phyloP scores from a whole-genome alignment of 805 yeast species.

The Ogataea allantospora region DNA sequence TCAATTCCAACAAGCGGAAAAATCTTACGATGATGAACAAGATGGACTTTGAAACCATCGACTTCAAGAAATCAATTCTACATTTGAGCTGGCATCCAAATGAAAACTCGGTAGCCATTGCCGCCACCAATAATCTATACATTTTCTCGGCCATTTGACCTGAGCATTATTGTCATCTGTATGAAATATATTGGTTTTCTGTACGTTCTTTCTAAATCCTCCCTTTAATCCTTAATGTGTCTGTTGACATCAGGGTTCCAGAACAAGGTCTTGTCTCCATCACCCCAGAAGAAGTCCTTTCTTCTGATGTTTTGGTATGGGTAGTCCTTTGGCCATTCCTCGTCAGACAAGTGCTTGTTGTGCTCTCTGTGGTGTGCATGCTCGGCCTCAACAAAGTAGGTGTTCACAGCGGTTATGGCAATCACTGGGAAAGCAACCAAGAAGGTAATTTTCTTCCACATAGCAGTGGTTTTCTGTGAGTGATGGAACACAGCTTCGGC shows the following conservation, averaged over 20 bases:
- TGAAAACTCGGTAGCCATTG: conserved; percentile 95
- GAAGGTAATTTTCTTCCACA: conserved; percentile 85
- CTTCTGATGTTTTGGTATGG: conserved; percentile 88
- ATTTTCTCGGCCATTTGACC: conserved; percentile 69
- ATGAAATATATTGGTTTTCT: conserved; percentile 14
- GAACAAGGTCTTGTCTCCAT: conserved; percentile 95
- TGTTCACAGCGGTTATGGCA: conserved; percentile 71
- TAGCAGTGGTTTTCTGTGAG: conserved; percentile 68
- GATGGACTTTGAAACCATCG: conserved; percentile 76
- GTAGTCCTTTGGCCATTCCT: conserved; percentile 90
- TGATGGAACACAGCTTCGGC: conserved; percentile 71
- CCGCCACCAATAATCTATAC: conserved; percentile 93
- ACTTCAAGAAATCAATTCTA: conserved; percentile 89
- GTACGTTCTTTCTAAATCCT: conserved; percentile 5
- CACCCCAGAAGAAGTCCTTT: conserved; percentile 96
- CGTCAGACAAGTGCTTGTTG: conserved; percentile 70
- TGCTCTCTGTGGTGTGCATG: conserved; percentile 91
- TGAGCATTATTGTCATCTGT: conserved; percentile 7
- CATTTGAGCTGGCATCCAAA: conserved; percentile 98
- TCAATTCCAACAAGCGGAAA: conserved; percentile 42
- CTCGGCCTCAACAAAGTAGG: conserved; percentile 76
- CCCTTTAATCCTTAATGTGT: conserved; percentile 48
- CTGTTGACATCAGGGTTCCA: conserved; percentile 95
- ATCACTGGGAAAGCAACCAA: conserved; percentile 83
- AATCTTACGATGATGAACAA: conserved; percentile 49